A percentile compares a stretch with the other conserved stretches of the same genome.
Evolutionary conservation across 768 basidiomycete genomes (phyloP).

Genomic region (Lanmaoa pseudosensibilis): DNA sequence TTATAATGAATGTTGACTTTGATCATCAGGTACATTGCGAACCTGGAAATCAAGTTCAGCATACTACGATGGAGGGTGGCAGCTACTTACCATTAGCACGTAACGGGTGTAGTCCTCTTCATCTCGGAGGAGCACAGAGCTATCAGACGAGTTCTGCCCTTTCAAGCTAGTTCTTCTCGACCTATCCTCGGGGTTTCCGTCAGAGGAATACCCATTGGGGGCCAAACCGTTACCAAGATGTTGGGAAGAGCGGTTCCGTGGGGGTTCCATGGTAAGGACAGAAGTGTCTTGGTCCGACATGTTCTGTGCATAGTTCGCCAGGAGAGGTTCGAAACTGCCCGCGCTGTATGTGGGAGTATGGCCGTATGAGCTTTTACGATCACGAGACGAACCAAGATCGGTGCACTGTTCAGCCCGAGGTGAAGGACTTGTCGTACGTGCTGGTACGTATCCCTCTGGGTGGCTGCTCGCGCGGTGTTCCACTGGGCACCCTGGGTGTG

Average conservation of each 20-base stretch:
- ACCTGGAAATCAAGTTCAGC: slow-evolving; percentile 41
- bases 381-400: slow-evolving; percentile 29
- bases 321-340: slow-evolving; percentile 61
- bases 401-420: slow-evolving; percentile 28
- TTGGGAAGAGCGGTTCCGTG: slow-evolving; percentile 30
- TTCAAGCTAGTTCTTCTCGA: slow-evolving; percentile 26
- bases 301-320: slow-evolving; percentile 44
- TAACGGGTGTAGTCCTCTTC: slow-evolving; percentile 57
- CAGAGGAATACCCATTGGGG: slow-evolving; percentile 10
- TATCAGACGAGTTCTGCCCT: slow-evolving; percentile 22
- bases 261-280: slow-evolving; percentile 20
- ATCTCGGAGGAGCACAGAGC: slow-evolving; percentile 38
- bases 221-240: neutral
- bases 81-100: slow-evolving; percentile 50
- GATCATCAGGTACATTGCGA: slow-evolving; percentile 52
- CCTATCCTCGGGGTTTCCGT: slow-evolving; percentile 28
- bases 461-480: slow-evolving; percentile 13
- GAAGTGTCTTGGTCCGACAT: slow-evolving; percentile 21
- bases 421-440: slow-evolving; percentile 49
- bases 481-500: slow-evolving; percentile 47
- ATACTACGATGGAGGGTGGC: neutral
- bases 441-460: slow-evolving; percentile 44
- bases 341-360: slow-evolving; percentile 51
- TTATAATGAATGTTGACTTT: slow-evolving; percentile 35
- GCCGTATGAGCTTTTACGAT: slow-evolving; percentile 34